A percentile compares a stretch with the other conserved stretches of the same genome.
Conservation (phyloP, 495 filamentous ascomycete genomes). For the Bathelium albidoporum region DNA sequence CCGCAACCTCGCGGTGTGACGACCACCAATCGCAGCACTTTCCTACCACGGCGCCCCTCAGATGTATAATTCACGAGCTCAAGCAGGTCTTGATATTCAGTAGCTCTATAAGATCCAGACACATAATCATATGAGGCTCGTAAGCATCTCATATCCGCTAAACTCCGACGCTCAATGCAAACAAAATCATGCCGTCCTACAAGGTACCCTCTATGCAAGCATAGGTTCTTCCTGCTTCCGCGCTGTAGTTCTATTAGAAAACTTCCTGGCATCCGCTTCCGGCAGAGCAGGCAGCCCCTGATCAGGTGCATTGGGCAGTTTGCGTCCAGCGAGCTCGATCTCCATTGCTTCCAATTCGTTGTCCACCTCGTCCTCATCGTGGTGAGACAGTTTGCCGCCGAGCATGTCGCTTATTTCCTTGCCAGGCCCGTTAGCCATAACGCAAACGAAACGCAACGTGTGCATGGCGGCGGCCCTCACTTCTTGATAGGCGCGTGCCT, state of each 20-base stretch:
- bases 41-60: too few relatives aligned
- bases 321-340: conserved; percentile 46
- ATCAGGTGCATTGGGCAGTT: conserved; percentile 52
- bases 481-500: conserved; percentile 79
- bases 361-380: conserved; percentile 96
- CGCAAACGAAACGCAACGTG: not conserved
- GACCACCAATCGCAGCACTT: too few relatives aligned
- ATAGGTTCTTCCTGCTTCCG: conserved; percentile 17
- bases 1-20: too few relatives aligned
- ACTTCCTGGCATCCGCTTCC: conserved; percentile 21
- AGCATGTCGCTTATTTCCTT: conserved; percentile 89
- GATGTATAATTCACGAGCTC: too few relatives aligned
- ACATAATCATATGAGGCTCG: not conserved
- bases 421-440: conserved; percentile 13
- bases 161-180: conserved; percentile 19
- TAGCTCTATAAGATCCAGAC: not conserved
- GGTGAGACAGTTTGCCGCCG: conserved; percentile 69
- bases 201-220: conserved; percentile 22
- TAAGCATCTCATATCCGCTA: not conserved
- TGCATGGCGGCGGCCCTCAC: conserved; percentile 34
- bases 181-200: not conserved
- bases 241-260: conserved; percentile 15
- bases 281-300: conserved; percentile 27
- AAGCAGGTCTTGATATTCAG: too few relatives aligned
- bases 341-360: conserved; percentile 80